A percentile compares a stretch with the other conserved stretches of the same genome.
Conservation (phyloP, 2,329 filamentous ascomycete species). For the Aspergillus piperis region DNA sequence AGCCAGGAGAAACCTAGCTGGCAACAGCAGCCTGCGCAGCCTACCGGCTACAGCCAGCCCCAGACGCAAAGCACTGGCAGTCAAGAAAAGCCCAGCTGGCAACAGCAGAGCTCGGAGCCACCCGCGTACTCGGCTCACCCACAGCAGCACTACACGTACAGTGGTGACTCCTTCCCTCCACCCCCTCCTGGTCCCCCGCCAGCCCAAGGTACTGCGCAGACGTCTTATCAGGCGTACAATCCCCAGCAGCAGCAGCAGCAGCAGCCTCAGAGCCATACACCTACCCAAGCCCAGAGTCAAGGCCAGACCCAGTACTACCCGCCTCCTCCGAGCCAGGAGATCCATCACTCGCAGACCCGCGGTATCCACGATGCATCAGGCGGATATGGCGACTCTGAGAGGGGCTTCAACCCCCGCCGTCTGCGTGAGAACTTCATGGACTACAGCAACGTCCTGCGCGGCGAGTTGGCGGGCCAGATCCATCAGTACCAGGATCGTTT, state of each 20-base stretch:
- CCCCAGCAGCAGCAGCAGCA: constrained; percentile 26
- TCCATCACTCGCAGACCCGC: constrained; percentile 34
- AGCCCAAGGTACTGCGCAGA: constrained; percentile 9
- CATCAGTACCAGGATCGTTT: constrained; percentile 47
- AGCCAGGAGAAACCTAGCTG: constrained; percentile 8
- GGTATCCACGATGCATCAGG: constrained; percentile 39
- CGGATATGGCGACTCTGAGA: constrained; percentile 35
- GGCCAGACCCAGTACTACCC: constrained; percentile 44
- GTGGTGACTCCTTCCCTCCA: constrained; percentile 41
- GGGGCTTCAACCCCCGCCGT: constrained; percentile 31
- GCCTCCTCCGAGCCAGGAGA: constrained; percentile 41
- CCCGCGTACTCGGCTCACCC: constrained; percentile 6
- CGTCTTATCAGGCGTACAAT: not conserved
- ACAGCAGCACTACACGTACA: constrained; percentile 29
- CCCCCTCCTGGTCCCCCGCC: constrained; percentile 39
- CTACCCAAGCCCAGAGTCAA: constrained; percentile 22
- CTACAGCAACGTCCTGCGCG: constrained; percentile 42
- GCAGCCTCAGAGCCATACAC: constrained; percentile 10
- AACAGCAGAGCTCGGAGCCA: not conserved
- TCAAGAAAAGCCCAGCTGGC: constrained; percentile 7
- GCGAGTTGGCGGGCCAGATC: constrained; percentile 45
- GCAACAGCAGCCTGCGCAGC: constrained; percentile 8
- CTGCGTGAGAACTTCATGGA: constrained; percentile 41
- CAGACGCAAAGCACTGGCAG: constrained; percentile 8
- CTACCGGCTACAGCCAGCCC: not conserved